Base-by-base conservation (phyloP, 768 basidiomycete genomes). In the Pluteus cervinus region DNA sequence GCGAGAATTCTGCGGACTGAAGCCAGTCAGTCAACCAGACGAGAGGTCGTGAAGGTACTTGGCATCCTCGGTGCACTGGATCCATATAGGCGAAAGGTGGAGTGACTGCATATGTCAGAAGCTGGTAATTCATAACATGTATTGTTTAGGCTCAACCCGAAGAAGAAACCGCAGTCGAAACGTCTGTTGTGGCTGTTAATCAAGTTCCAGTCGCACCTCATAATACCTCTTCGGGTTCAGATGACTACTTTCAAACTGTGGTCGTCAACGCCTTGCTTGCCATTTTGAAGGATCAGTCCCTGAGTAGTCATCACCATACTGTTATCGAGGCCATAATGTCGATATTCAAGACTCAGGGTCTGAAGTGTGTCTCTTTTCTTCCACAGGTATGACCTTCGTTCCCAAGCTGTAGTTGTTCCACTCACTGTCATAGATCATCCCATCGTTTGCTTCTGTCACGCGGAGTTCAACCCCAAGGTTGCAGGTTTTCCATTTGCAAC, bases 251-350 rank as follows among this genome's bases (percentile, higher is more conserved):
- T 62, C 96, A 98, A 56, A 90, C 89, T 5, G 90, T 93, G 5
- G 93, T 93, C 24, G 88, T 99, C 55, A 85, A 79, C 18, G 76
- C 91, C 0, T 72, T 99, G 7, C 72, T 98, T 23, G 73, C 78
- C 28, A 86, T 99, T 41, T 58, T 99, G 44, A 87, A 82, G 53
- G 96, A 99, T 55, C 81, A 87, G 37, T 81, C 91, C 1, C 70
- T 96, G 42, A 85, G 75, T 51, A 80, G 69, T 39, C 83, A 89
- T 49, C 92, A 97, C 50, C 86, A 96, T 51, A 86, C 81, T 16
- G 94, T 93, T 32, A 92, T 98, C 40, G 92, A 98, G 56, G 92
- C 92, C 1, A 86, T 99, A 49, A 97, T 98, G 90, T 85, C 90
- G 31, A 98, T 99, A 43, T 99, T 98, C 74, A 92, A 93, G 60